A percentile compares a stretch with the other conserved stretches of the same genome.
Conservation (phyloP, 1,139 yeast genomes). For the Lodderomyces metapsilosis region DNA sequence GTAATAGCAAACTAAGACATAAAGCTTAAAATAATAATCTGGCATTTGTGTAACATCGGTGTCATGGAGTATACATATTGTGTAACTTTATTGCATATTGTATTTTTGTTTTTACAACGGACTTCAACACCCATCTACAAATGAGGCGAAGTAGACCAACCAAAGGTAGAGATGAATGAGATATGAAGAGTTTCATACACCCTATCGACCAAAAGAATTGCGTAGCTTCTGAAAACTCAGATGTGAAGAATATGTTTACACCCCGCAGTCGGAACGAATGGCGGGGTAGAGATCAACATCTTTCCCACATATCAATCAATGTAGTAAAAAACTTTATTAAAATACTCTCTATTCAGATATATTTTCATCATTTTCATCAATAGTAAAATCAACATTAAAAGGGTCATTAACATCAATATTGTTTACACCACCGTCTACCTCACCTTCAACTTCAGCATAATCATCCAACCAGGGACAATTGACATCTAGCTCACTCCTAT, state of each 20-base stretch:
- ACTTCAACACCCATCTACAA: neutral
- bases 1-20: neutral
- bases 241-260: too few relatives aligned
- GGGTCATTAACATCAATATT: constrained; percentile 20
- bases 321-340: too few relatives aligned
- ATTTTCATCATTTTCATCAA: constrained; percentile 22
- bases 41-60: neutral
- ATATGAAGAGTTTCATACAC: too few relatives aligned
- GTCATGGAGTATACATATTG: neutral
- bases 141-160: constrained; percentile 1
- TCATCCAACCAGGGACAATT: constrained; percentile 46
- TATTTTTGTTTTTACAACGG: constrained; percentile 1
- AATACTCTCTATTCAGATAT: constrained; percentile 24
- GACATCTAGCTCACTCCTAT: constrained; percentile 15
- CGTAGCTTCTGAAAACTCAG: too few relatives aligned
- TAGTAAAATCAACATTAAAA: constrained; percentile 25
- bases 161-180: too few relatives aligned
- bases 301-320: too few relatives aligned
- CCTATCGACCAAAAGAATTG: too few relatives aligned
- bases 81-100: neutral
- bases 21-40: too few relatives aligned
- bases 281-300: too few relatives aligned
- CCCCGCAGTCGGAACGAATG: too few relatives aligned
- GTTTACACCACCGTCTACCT: constrained; percentile 14
- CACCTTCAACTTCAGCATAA: constrained; percentile 38